Evolutionary conservation across 2,329 filamentous ascomycete genomes (phyloP).

Genomic region (Teratosphaeria gauchensis): DNA sequence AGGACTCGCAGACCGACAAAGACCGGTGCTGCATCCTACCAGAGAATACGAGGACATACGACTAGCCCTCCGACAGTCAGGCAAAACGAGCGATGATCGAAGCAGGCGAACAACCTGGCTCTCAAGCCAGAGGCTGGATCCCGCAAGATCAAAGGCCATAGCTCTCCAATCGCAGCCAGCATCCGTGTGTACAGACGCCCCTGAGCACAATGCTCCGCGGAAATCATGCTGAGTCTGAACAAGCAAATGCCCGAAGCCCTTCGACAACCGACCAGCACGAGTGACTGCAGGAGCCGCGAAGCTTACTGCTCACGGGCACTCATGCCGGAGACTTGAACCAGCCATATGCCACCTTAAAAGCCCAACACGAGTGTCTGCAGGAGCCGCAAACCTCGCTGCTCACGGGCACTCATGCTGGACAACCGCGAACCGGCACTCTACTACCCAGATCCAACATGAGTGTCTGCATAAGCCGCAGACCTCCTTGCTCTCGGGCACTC

Average conservation of each 20-base stretch:
- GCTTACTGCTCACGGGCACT: neutral
- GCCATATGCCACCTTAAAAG: neutral
- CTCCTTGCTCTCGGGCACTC: slow-evolving; percentile 1
- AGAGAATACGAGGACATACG: neutral
- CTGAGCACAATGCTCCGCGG: neutral
- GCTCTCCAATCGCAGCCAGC: no score
- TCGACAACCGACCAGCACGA: neutral
- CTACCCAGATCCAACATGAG: neutral
- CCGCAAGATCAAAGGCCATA: neutral
- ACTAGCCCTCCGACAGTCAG: no score
- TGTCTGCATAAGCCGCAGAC: slow-evolving; percentile 3
- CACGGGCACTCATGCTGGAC: neutral
- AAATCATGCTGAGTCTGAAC: neutral
- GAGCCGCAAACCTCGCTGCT: slow-evolving; percentile 3
- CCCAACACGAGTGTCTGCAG: slow-evolving; percentile 1
- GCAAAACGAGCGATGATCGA: no score
- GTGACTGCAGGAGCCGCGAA: neutral
- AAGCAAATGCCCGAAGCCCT: neutral
- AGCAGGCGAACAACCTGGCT: no score
- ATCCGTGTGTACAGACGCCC: neutral
- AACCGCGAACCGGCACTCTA: neutral
- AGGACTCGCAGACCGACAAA: neutral
- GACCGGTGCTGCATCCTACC: neutral
- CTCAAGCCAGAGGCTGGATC: neutral
- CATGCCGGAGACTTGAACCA: neutral